Percentiles rank a stretch among this genome's conserved stretches.
Conservation (phyloP, 192 early-diverging fungal genomes). For the Neocallimastix lanati region DNA sequence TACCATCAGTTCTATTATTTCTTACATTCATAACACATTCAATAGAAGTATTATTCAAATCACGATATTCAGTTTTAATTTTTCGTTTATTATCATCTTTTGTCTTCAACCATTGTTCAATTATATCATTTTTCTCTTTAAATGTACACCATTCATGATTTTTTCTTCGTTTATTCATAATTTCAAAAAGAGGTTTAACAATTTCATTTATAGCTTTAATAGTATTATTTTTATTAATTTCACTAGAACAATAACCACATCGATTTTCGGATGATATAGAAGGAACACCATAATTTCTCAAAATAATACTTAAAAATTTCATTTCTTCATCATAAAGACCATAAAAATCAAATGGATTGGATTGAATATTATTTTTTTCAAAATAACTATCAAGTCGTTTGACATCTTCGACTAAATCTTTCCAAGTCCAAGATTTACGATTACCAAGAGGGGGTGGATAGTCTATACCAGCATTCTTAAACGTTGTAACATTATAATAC, state of each 20-base stretch:
- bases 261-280: not conserved
- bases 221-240: not conserved
- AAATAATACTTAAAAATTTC: not conserved
- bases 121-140: no score
- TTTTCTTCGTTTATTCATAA: not conserved
- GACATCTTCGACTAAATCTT: not conserved
- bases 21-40: no score
- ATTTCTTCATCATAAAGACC: not conserved
- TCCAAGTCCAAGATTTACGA: not conserved
- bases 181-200: not conserved
- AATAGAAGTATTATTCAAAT: no score
- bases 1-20: no score
- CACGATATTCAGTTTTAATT: no score
- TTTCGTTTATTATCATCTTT: no score
- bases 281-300: not conserved
- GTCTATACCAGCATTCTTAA: not conserved
- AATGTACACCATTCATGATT: not conserved
- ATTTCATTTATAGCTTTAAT: not conserved
- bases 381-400: not conserved
- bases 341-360: not conserved
- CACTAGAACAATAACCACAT: not conserved
- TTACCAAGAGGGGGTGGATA: not conserved
- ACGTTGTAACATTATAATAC: not conserved
- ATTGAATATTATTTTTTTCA: not conserved
- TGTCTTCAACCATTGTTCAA: no score